Evolutionary conservation across 352 stramenopile genomes (phyloP).

Genomic region (Lagenidium giganteum): DNA sequence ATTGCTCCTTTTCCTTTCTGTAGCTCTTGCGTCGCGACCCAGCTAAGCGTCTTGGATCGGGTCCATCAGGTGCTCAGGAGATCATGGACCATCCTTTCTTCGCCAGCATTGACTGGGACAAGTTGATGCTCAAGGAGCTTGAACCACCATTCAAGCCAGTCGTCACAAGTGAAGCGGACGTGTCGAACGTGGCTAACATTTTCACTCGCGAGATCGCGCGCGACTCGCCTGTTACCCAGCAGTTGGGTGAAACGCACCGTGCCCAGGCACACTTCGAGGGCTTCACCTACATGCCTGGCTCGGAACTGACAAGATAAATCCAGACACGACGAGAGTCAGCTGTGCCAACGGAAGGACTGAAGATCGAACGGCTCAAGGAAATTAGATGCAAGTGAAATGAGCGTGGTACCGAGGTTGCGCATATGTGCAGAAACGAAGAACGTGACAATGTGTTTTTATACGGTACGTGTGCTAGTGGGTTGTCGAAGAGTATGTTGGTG

Average conservation of each 20-base stretch:
- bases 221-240: conserved; percentile 85
- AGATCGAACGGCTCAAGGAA: too few relatives aligned
- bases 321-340: background rate
- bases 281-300: conserved; percentile 90
- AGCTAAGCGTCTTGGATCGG: conserved; percentile 75
- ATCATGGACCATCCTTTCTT: conserved; percentile 90
- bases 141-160: conserved; percentile 85
- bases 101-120: conserved; percentile 81
- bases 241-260: conserved; percentile 76
- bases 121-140: conserved; percentile 74
- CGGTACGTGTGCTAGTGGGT: too few relatives aligned
- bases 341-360: background rate
- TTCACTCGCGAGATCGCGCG: conserved; percentile 81
- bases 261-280: conserved; percentile 89
- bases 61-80: conserved; percentile 78
- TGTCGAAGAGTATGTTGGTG: too few relatives aligned
- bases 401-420: too few relatives aligned
- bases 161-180: conserved; percentile 78
- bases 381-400: too few relatives aligned
- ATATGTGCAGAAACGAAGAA: too few relatives aligned
- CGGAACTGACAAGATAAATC: conserved; percentile 36
- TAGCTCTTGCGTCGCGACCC: conserved; percentile 80
- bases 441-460: too few relatives aligned
- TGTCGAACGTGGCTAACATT: conserved; percentile 84
- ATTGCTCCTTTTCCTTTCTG: conserved; percentile 1